Percentiles rank a stretch among this genome's conserved stretches.
These are phyloP conservation scores for Trichosporon sp. DNA, from an alignment of 1,284 basidiomycete genomes.

Conservation along the genomic window DNA sequence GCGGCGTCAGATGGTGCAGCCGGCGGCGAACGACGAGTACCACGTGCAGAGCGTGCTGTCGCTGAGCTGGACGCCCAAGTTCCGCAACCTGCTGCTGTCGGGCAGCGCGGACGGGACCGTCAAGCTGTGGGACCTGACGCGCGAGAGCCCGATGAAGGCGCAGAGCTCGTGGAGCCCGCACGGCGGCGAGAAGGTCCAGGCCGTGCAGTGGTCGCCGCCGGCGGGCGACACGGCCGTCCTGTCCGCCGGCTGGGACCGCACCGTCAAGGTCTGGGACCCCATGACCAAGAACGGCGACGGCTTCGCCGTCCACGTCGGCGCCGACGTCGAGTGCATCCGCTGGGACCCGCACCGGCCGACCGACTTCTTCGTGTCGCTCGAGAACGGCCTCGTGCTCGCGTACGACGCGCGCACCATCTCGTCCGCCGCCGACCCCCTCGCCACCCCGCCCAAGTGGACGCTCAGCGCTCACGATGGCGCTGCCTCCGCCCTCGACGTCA, in stretches of 20 bases:
- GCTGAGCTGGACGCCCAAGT: conserved; percentile 85
- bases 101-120: conserved; percentile 92
- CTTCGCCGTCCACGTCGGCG: conserved; percentile 71
- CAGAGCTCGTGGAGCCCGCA: conserved; percentile 82
- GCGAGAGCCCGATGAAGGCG: conserved; percentile 59
- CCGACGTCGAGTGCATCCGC: conserved; percentile 85
- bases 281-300: conserved; percentile 69
- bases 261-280: conserved; percentile 87
- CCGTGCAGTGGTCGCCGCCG: conserved; percentile 88
- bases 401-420: conserved; percentile 84
- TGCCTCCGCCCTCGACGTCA: conserved; percentile 84
- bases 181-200: conserved; percentile 89
- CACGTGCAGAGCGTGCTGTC: conserved; percentile 92
- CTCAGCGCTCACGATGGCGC: conserved; percentile 93
- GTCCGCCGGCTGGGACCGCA: conserved; percentile 90
- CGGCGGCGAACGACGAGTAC: conserved; percentile 62
- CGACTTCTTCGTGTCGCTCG: conserved; percentile 86
- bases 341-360: conserved; percentile 95
- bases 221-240: conserved; percentile 71
- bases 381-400: conserved; percentile 85
- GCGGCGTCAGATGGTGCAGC: conserved; percentile 77
- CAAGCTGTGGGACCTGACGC: conserved; percentile 92
- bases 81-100: conserved; percentile 84
- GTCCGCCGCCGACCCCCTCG: conserved; percentile 51
- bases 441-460: conserved; percentile 65